Conservation (phyloP, 2,329 filamentous ascomycete genomes). For the Venturiaceae sp. region DNA sequence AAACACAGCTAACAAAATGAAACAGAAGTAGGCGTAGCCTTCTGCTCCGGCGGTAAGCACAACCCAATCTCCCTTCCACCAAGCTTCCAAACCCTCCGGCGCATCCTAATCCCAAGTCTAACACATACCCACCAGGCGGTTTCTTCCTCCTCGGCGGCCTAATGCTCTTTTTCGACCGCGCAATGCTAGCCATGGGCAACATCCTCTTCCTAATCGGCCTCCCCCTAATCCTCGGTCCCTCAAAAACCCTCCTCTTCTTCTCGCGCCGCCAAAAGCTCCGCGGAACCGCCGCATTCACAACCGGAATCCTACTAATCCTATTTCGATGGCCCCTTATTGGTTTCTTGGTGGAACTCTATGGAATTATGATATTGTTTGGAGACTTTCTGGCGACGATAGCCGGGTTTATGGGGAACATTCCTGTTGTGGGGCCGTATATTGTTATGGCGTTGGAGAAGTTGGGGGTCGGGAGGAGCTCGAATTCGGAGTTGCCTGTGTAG, state of each 20-base stretch:
- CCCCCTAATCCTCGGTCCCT: conserved; percentile 85
- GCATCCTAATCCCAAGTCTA: conserved; percentile 1
- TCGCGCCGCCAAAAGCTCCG: conserved; percentile 85
- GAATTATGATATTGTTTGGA: conserved; percentile 86
- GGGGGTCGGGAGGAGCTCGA: conserved; percentile 61
- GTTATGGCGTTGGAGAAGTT: conserved; percentile 61
- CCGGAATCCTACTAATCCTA: conserved; percentile 75
- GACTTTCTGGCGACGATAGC: conserved; percentile 93
- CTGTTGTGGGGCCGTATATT: conserved; percentile 80
- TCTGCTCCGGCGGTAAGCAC: conserved; percentile 89
- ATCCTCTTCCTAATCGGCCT: conserved; percentile 97
- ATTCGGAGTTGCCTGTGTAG: conserved; percentile 62
- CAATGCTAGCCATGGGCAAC: conserved; percentile 98
- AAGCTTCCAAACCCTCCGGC: neutral
- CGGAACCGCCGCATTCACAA: conserved; percentile 80
- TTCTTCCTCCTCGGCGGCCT: conserved; percentile 94
- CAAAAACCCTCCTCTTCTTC: conserved; percentile 92
- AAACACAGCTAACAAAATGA: conserved; percentile 13
- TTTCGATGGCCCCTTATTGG: conserved; percentile 85
- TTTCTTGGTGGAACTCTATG: conserved; percentile 85
- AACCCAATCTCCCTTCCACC: conserved; percentile 2
- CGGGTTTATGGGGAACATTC: conserved; percentile 74
- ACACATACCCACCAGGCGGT: conserved; percentile 54
- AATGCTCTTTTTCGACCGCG: conserved; percentile 93
- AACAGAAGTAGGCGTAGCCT: conserved; percentile 89